Conservation (phyloP, 192 early-diverging fungal genomes). For the Rhizoclosmatium sp. region DNA sequence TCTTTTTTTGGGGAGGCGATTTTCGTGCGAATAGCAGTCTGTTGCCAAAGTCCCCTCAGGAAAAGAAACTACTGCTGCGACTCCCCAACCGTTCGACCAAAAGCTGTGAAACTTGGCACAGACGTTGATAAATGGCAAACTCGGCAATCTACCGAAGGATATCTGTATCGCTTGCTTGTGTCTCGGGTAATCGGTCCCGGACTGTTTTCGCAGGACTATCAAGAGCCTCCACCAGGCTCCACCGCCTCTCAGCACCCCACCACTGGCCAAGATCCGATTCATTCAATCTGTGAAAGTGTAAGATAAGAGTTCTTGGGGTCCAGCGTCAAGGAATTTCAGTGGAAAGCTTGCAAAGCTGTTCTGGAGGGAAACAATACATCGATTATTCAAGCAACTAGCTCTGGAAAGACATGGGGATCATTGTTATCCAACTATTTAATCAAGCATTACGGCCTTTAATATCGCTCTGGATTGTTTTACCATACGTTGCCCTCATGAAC, state of each 20-base stretch:
- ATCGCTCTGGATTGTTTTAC: too few relatives aligned
- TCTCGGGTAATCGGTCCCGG: neutral
- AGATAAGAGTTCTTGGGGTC: neutral
- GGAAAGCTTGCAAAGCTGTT: neutral
- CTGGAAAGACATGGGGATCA: neutral
- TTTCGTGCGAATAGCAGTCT: slow-evolving; percentile 3
- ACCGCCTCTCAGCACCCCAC: neutral
- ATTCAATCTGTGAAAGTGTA: neutral
- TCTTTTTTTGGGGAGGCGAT: neutral
- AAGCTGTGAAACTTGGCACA: neutral
- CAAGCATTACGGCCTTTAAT: neutral
- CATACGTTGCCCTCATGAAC: too few relatives aligned
- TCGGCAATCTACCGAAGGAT: neutral
- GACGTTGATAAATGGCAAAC: neutral
- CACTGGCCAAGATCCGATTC: neutral
- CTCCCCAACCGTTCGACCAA: neutral
- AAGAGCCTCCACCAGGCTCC: neutral
- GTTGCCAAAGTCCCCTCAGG: neutral
- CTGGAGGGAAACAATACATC: neutral
- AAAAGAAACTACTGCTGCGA: neutral
- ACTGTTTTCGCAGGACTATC: neutral
- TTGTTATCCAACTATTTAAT: neutral
- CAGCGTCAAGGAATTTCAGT: neutral
- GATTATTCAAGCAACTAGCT: neutral
- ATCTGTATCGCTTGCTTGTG: neutral